Evolutionary conservation across 2,329 filamentous ascomycete genomes (phyloP), one percentile per base, ranked within the genome.

Genomic region (Colletotrichum tofieldiae): DNA sequence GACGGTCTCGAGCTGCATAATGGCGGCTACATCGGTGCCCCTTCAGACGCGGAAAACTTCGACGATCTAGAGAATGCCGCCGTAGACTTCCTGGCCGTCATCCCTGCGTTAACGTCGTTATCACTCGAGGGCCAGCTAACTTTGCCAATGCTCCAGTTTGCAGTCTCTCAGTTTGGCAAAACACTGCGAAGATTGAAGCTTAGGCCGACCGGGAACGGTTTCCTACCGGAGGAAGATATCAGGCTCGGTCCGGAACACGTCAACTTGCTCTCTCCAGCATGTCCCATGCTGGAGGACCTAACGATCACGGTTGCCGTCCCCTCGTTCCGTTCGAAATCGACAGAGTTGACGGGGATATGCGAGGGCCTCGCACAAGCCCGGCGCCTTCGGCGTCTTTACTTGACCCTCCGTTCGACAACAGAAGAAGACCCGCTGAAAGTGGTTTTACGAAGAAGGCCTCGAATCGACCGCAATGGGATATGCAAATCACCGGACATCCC

Each of bases 151-250:
- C 9, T 65, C 3, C 63, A n/a, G 11, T 47, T 58, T 18, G 63
- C 52, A 5, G 8, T 65, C 29, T 56, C 20, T 29, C 39, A 39
- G 7, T 56, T 58, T 26, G 63, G 63, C 6, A 26, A 39, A 23
- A 58, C n/a, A 9, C 41, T 65, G 12, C 52, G 52, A 41, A 56
- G 20, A 20, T 51, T 65, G 23, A 65, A 29, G 20, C 39, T 65
- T 35, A 12, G 29, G 12, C 63, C 63, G 14, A 58, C 63, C 2
- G 29, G 35, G 20, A 26, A 39, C 26, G 51, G 35, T 20, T 37
- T 32, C 41, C 11, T 45, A 4, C 52, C 39, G 14, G 51, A 35
- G 26, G 49, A 55, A 14, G 37, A 45, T 2, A 41, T 54, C 26
- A 54, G 29, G n/a, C n/a, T 65, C n/a, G 20, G 14, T 14, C 18